phyloP scores from a whole-genome alignment of 495 filamentous ascomycete species.

The Recurvomyces mirabilis region DNA sequence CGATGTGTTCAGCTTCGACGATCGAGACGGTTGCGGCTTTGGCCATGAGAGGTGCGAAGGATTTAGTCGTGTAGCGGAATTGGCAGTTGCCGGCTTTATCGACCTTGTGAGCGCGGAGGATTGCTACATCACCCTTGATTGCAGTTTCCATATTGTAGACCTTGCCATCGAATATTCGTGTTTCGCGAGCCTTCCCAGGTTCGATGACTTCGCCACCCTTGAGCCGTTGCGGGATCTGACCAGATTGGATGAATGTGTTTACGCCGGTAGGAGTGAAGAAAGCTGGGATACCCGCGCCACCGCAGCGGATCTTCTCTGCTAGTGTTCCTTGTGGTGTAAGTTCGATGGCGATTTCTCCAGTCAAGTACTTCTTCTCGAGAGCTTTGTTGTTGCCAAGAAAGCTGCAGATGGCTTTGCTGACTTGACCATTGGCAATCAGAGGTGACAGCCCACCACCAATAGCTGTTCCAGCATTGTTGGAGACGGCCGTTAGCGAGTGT shows the following conservation, averaged over 20 bases:
- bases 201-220: constrained; percentile 41
- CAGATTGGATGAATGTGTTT: constrained; percentile 49
- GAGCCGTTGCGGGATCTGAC: constrained; percentile 46
- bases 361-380: constrained; percentile 53
- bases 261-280: constrained; percentile 57
- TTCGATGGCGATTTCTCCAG: constrained; percentile 51
- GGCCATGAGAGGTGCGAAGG: constrained; percentile 47
- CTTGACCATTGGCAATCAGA: constrained; percentile 43
- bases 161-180: constrained; percentile 47
- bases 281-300: constrained; percentile 55
- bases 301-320: constrained; percentile 50
- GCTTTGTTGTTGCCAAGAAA: constrained; percentile 53
- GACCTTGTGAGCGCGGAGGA: constrained; percentile 52
- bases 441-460: constrained; percentile 43
- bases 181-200: constrained; percentile 45
- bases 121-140: constrained; percentile 51
- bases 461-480: constrained; percentile 53
- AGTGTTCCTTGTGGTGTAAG: constrained; percentile 55
- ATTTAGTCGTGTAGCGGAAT: constrained; percentile 54
- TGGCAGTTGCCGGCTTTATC: constrained; percentile 54
- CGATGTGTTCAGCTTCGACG: constrained; percentile 59
- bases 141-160: constrained; percentile 53
- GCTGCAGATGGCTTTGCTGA: constrained; percentile 48
- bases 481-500: constrained; percentile 46
- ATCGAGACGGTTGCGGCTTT: constrained; percentile 53